Evolutionary conservation across 2,329 filamentous ascomycete genomes (phyloP), one percentile per base, ranked within the genome.

Genomic region (Arthroderma uncinatum): DNA sequence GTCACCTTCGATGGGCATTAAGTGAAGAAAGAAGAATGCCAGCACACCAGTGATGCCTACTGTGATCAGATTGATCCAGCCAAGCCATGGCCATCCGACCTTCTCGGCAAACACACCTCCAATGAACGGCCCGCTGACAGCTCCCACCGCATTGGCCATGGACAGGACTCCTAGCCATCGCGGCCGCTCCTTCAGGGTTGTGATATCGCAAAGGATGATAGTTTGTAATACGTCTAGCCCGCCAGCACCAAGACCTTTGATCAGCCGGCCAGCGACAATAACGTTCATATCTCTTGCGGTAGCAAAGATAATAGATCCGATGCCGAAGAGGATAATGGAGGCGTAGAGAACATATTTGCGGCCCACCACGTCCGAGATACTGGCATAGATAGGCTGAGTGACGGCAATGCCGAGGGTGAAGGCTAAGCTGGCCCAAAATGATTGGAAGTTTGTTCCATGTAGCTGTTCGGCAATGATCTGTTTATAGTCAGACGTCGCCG

Each of bases 381-480:
- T 77, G 0, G 76, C 76, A 42, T 75, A 74, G 0, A 80, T 60
- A 0, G 79, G 79, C 58, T 78, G 77, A 2, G 79, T 60, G 16
- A 59, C 37, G 55, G 54, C 56, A n/a, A 48, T 39, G 5, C 50
- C 50, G 4, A 61, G 71, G 12, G 85, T 71, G 64, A 82, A 85
- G 25, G 79, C 79, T 7, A 82, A 84, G 1, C 82, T 82, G 14
- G 79, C 76, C 82, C 82, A 85, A 66, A 85, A 85, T 0, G 81
- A 78, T 65, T 84, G 72, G 12, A 79, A 71, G 3, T 75, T 76
- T 1, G 71, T 75, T 36, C 78, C 78, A 14, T 71, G 61, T 6
- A 81, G 70, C n/a, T 74, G 72, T 7, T 68, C 58, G 21, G 76
- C 74, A 57, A 80, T 76, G 23, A 73, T 19, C 40, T 47, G 23